These are phyloP conservation scores for Scutellaria minor DNA, from an alignment of 257 asterid species.

Conservation along the genomic window DNA sequence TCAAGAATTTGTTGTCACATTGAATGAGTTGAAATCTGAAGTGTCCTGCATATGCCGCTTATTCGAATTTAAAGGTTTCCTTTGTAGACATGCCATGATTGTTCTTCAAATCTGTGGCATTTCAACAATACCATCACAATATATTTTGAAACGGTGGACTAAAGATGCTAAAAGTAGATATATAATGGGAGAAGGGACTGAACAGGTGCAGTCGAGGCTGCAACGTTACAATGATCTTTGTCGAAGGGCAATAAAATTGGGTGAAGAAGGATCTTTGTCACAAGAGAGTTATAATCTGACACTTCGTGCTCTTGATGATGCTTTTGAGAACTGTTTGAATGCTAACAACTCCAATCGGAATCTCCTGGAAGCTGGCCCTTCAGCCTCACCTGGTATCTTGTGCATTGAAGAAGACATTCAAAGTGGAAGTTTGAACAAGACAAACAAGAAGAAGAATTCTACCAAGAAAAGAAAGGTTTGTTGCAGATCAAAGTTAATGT, in stretches of 20 bases:
- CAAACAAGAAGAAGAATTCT: slow-evolving; percentile 75
- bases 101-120: slow-evolving; percentile 88
- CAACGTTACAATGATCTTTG: slow-evolving; percentile 82
- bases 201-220: slow-evolving; percentile 74
- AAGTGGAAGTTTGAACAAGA: slow-evolving; percentile 74
- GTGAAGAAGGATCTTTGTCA: slow-evolving; percentile 96
- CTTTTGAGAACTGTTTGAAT: slow-evolving; percentile 74
- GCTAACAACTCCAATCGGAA: slow-evolving; percentile 71
- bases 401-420: slow-evolving; percentile 80
- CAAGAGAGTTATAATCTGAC: slow-evolving; percentile 70
- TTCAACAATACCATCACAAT: slow-evolving; percentile 73
- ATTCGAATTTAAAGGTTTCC: slow-evolving; percentile 85
- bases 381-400: slow-evolving; percentile 71
- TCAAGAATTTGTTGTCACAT: slow-evolving; percentile 70
- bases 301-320: slow-evolving; percentile 76
- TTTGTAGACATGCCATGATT: slow-evolving; percentile 90
- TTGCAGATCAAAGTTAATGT: slow-evolving; percentile 28
- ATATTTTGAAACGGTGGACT: slow-evolving; percentile 91
- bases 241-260: slow-evolving; percentile 71
- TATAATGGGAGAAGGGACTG: slow-evolving; percentile 63
- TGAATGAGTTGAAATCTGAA: slow-evolving; percentile 77
- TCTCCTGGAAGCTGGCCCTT: slow-evolving; percentile 72
- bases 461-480: slow-evolving; percentile 88
- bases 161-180: slow-evolving; percentile 77
- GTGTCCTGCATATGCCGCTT: slow-evolving; percentile 81